Evolutionary conservation across 169 alveolate species (phyloP).

Genomic region (Eimeria falciformis): DNA sequence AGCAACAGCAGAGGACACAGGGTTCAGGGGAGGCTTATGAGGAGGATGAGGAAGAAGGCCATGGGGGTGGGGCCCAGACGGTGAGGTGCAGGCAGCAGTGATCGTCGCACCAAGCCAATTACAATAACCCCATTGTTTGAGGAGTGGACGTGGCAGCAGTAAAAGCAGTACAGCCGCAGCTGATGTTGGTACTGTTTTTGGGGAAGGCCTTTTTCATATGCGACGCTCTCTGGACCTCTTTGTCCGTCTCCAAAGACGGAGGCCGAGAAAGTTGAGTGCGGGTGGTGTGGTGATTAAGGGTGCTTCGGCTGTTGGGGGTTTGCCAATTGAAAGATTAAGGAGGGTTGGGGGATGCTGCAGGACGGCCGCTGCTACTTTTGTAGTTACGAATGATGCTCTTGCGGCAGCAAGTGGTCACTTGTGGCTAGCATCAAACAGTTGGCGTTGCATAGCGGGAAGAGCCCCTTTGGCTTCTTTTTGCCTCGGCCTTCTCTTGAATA

Average conservation of each 20-base stretch:
- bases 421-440: constrained; percentile 73
- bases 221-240: too few species aligned
- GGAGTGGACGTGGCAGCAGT: too few species aligned
- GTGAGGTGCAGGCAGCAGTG: constrained; percentile 79
- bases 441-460: constrained; percentile 70
- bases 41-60: constrained; percentile 78
- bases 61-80: constrained; percentile 70
- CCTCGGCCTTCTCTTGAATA: constrained; percentile 53
- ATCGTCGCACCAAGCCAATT: background rate
- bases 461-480: constrained; percentile 21
- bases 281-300: too few species aligned
- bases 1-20: constrained; percentile 72
- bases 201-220: too few species aligned
- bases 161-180: too few species aligned
- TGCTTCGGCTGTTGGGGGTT: too few species aligned
- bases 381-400: constrained; percentile 65
- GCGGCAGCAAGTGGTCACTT: constrained; percentile 36
- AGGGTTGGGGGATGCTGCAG: constrained; percentile 51
- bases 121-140: too few species aligned
- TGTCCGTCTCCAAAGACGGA: too few species aligned
- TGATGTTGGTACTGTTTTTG: too few species aligned
- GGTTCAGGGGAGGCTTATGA: constrained; percentile 78
- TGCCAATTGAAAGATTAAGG: too few species aligned
- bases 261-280: too few species aligned
- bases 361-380: constrained; percentile 64